These are phyloP conservation scores for Starmera pachycereana DNA, from an alignment of 805 yeast genomes.

Conservation along the genomic window DNA sequence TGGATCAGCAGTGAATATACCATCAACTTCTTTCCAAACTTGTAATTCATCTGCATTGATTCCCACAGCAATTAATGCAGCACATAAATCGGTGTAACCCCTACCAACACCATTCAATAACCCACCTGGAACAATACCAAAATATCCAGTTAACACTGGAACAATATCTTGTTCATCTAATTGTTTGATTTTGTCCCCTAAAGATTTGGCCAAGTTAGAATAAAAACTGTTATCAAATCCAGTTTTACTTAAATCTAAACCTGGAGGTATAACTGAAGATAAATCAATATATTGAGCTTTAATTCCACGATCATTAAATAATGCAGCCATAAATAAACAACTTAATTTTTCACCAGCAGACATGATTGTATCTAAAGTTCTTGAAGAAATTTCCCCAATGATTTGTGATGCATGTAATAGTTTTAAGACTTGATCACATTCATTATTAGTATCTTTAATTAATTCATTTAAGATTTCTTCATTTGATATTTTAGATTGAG, in stretches of 20 bases:
- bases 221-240: slow-evolving; percentile 65
- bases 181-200: slow-evolving; percentile 38
- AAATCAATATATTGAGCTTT: slow-evolving; percentile 73
- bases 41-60: slow-evolving; percentile 86
- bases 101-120: slow-evolving; percentile 87
- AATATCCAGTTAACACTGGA: slow-evolving; percentile 94
- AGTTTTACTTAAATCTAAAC: slow-evolving; percentile 36
- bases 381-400: slow-evolving; percentile 82
- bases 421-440: slow-evolving; percentile 57
- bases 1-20: slow-evolving; percentile 97
- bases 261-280: slow-evolving; percentile 58
- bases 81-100: slow-evolving; percentile 96
- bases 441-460: slow-evolving; percentile 47
- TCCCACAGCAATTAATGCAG: slow-evolving; percentile 94
- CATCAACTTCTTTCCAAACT: slow-evolving; percentile 99
- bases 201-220: slow-evolving; percentile 37
- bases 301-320: slow-evolving; percentile 76
- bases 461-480: slow-evolving; percentile 39
- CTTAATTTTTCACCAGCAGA: slow-evolving; percentile 90
- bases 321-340: slow-evolving; percentile 79
- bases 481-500: slow-evolving; percentile 39
- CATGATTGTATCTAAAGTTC: slow-evolving; percentile 85
- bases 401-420: slow-evolving; percentile 80
- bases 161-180: slow-evolving; percentile 35
- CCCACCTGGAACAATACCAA: slow-evolving; percentile 95